Evolutionary conservation across 2,329 filamentous ascomycete genomes (phyloP).

Genomic region (Hortaea sp.): DNA sequence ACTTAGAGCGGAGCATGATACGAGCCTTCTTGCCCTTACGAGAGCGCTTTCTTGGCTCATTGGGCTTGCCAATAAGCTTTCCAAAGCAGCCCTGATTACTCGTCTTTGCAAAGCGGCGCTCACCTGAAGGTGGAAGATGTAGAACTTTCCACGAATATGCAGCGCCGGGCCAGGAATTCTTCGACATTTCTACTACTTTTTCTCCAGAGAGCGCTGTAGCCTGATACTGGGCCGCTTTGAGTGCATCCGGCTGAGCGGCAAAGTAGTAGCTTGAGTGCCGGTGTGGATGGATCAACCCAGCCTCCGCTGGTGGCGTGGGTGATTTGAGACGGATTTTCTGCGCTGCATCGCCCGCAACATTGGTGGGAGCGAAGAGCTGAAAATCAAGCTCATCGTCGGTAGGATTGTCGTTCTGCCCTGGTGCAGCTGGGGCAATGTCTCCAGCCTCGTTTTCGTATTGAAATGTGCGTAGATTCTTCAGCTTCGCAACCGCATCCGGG

Average conservation of each 20-base stretch:
- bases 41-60: slow-evolving; percentile 9
- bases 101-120: neutral
- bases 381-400: slow-evolving; percentile 17
- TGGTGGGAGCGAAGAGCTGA: slow-evolving; percentile 16
- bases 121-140: slow-evolving; percentile 6
- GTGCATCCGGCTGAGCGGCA: neutral
- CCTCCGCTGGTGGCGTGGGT: slow-evolving; percentile 3
- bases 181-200: slow-evolving; percentile 10
- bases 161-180: slow-evolving; percentile 11
- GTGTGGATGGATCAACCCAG: slow-evolving; percentile 9
- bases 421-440: slow-evolving; percentile 4
- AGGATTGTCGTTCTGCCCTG: neutral
- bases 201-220: slow-evolving; percentile 12
- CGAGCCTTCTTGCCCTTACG: slow-evolving; percentile 24
- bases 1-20: slow-evolving; percentile 18
- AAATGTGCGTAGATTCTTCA: slow-evolving; percentile 1
- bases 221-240: slow-evolving; percentile 1
- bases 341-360: slow-evolving; percentile 2
- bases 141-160: slow-evolving; percentile 19
- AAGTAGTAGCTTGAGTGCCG: slow-evolving; percentile 14
- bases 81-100: neutral
- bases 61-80: neutral
- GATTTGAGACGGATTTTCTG: slow-evolving; percentile 2
- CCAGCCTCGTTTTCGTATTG: neutral
- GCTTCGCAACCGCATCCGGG: slow-evolving; percentile 3